Base-by-base conservation (phyloP, 1,284 basidiomycete species). In the Sanghuangporus baumii region DNA sequence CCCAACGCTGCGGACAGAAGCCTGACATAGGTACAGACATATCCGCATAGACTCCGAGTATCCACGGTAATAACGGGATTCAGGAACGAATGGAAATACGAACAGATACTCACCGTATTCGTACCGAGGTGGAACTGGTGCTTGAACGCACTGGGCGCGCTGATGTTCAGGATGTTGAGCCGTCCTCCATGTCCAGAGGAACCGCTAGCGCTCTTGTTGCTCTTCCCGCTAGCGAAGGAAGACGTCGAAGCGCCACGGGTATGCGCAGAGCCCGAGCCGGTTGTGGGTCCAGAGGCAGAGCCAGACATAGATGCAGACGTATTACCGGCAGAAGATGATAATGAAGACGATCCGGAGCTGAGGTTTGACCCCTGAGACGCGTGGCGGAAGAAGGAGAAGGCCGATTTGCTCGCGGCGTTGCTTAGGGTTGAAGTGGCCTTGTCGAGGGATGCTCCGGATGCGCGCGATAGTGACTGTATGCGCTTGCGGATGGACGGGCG, bases 101-200 rank as follows among this genome's bases (percentile, higher is more conserved):
- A 31, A 31, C 23, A 51, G 20, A 36, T 46, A 58, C 61, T 48
- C 61, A 62, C 61, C 38, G 18, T 52, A 12, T 52, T 52, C 37
- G 47, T 20, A 3, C 63, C 63, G 36, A 64, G 23, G 57, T 64
- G 63, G 36, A 64, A 64, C 38, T 64, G 46, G 46, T 64, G 63
- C 50, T 59, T 64, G 59, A 64, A 64, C 37, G 55, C 63, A n/a
- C 54, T 61, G 41, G 63, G 63, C 16, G 63, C 18, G 34, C 59
- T 54, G 48, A 64, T 61, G 41, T 50, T n/a, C 16, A 58, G 20
- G 3, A 40, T 36, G 34, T 54, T 48, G n/a, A 51, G 31, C 36
- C 48, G 20, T n/a, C 12, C 12, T 40, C 18, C n/a, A 2, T 23
- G 6, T 18, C 11, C 48, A 18, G 23, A 11, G n/a, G 23, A 11